Conservation (phyloP, 352 stramenopile genomes). For the Plasmopara viticola region DNA sequence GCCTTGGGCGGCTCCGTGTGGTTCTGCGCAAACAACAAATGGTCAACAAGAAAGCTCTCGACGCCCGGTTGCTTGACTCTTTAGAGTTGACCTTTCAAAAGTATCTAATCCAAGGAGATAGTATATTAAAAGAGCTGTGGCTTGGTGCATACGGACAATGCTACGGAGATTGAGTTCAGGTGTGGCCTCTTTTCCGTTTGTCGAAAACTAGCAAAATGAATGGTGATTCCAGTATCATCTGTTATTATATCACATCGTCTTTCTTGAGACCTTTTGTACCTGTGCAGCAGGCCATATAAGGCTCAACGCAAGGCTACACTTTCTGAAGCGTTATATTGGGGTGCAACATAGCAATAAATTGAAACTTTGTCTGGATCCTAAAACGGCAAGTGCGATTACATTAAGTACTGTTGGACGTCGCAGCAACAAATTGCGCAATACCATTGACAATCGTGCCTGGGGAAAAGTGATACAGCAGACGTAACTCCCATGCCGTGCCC, state of each 20-base stretch:
- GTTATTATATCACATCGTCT: too few species aligned
- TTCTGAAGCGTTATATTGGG: too few species aligned
- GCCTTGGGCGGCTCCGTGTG: slow-evolving; percentile 24
- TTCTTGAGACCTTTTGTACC: too few species aligned
- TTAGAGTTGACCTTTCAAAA: slow-evolving; percentile 12
- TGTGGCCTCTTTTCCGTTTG: not conserved
- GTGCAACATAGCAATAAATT: too few species aligned
- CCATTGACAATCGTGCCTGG: slow-evolving; percentile 59
- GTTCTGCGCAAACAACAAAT: slow-evolving; percentile 5
- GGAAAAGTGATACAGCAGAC: slow-evolving; percentile 75
- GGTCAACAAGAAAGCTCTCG: not conserved
- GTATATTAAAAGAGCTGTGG: slow-evolving; percentile 30
- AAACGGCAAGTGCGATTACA: not conserved
- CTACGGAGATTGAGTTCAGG: not conserved
- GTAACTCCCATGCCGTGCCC: slow-evolving; percentile 59
- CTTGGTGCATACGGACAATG: not conserved
- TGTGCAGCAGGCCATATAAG: too few species aligned
- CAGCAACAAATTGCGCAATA: slow-evolving; percentile 49
- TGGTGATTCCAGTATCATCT: too few species aligned
- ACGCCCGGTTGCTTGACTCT: slow-evolving; percentile 6
- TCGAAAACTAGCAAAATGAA: not conserved
- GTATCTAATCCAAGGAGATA: slow-evolving; percentile 15
- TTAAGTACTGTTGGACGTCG: slow-evolving; percentile 7
- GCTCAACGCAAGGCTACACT: too few species aligned
- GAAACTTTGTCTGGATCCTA: not conserved